Percentiles rank a stretch among this genome's conserved stretches.
phyloP scores from a whole-genome alignment of 345 rosid genomes.

The Gossypium bickii region DNA sequence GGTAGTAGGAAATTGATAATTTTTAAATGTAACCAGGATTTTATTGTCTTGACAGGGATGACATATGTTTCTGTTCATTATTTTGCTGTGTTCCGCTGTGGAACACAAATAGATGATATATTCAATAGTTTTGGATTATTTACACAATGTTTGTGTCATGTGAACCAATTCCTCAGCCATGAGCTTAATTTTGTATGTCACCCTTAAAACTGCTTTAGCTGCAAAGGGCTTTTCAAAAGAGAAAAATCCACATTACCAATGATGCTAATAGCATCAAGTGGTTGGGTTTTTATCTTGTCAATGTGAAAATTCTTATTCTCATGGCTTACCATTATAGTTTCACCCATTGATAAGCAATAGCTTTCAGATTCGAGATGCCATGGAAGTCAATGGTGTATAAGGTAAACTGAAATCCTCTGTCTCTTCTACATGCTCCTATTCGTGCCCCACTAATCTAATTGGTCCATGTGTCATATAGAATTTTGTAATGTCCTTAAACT shows the following conservation, averaged over 20 bases:
- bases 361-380: conserved; percentile 18
- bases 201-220: neutral
- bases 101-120: neutral
- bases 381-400: conserved; percentile 18
- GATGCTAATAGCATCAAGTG: conserved; percentile 6
- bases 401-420: too few species aligned
- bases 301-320: conserved; percentile 2
- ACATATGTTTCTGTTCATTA: neutral
- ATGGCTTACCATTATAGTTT: conserved; percentile 20
- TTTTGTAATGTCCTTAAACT: too few species aligned
- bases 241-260: conserved; percentile 23
- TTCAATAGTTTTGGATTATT: neutral
- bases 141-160: too few species aligned
- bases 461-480: too few species aligned
- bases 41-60: neutral
- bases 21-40: too few species aligned
- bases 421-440: too few species aligned
- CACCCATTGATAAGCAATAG: conserved; percentile 24
- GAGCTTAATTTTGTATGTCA: neutral
- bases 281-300: conserved; percentile 20
- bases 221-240: neutral
- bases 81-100: neutral
- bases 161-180: too few species aligned
- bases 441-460: too few species aligned
- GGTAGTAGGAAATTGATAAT: too few species aligned